Evolutionary conservation across 2,329 filamentous ascomycete genomes (phyloP).

Genomic region (Torrubiella hemipterigena): DNA sequence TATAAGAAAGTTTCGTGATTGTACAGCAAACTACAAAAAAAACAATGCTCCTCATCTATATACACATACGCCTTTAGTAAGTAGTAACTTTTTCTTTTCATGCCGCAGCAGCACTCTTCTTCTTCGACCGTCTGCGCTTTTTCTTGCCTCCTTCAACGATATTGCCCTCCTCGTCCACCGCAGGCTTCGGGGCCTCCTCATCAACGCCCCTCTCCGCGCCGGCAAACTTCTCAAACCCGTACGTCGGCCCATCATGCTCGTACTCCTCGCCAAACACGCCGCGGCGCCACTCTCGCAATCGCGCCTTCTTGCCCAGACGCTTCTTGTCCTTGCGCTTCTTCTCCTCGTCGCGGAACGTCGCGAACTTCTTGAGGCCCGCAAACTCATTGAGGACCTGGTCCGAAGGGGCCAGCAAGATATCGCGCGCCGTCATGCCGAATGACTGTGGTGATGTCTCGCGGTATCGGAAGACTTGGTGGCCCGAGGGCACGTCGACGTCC

Average conservation of each 20-base stretch:
- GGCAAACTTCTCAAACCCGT: conserved; percentile 34
- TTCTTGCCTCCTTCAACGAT: conserved; percentile 16
- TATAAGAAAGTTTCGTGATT: no score
- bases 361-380: conserved; percentile 89
- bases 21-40: no score
- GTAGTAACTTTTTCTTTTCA: conserved; percentile 26
- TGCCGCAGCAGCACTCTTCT: conserved; percentile 42
- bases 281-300: conserved; percentile 73
- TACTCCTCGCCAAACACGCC: conserved; percentile 50
- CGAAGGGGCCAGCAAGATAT: conserved; percentile 80
- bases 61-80: no score
- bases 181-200: conserved; percentile 18
- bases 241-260: conserved; percentile 44
- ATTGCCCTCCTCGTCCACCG: conserved; percentile 14
- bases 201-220: conserved; percentile 12
- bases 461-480: conserved; percentile 59
- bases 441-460: conserved; percentile 83
- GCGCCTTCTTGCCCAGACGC: conserved; percentile 81
- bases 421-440: conserved; percentile 79
- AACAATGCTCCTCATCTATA: no score
- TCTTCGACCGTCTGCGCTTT: conserved; percentile 30
- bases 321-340: conserved; percentile 88
- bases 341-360: conserved; percentile 73
- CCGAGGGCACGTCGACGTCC: not conserved
- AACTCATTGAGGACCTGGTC: conserved; percentile 82